Evolutionary conservation across 2,329 filamentous ascomycete genomes (phyloP).

Genomic region (Fusarium sp.): DNA sequence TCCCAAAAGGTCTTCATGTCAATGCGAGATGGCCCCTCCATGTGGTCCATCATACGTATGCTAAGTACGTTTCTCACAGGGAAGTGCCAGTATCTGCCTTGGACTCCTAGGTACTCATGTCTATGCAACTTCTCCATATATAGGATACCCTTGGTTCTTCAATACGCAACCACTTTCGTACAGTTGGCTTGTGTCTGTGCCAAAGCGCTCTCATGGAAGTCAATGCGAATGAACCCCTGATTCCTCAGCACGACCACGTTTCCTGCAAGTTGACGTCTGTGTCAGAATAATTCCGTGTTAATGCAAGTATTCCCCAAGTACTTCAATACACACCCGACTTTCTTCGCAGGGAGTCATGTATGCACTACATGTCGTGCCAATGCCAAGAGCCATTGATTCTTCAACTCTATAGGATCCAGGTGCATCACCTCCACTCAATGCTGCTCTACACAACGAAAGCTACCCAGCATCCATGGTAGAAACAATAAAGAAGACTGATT

Average conservation of each 20-base stretch:
- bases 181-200: neutral
- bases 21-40: neutral
- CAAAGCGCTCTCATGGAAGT: neutral
- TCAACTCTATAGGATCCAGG: neutral
- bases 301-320: neutral
- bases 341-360: neutral
- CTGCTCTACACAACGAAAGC: neutral
- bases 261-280: neutral
- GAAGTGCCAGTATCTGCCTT: neutral
- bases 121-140: neutral
- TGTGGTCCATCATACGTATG: neutral
- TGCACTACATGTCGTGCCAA: neutral
- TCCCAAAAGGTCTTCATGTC: too few relatives aligned
- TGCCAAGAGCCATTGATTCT: neutral
- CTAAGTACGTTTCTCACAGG: neutral
- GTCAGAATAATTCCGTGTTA: neutral
- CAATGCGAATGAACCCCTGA: neutral
- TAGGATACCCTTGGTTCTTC: neutral
- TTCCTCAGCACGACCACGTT: neutral
- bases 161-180: neutral
- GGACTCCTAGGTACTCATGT: neutral
- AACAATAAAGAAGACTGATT: conserved; percentile 5
- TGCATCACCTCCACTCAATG: neutral
- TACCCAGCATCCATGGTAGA: neutral
- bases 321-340: neutral